Base-by-base conservation (phyloP, 176 grass and related monocot genomes). In the Tillandsia leiboldiana region DNA sequence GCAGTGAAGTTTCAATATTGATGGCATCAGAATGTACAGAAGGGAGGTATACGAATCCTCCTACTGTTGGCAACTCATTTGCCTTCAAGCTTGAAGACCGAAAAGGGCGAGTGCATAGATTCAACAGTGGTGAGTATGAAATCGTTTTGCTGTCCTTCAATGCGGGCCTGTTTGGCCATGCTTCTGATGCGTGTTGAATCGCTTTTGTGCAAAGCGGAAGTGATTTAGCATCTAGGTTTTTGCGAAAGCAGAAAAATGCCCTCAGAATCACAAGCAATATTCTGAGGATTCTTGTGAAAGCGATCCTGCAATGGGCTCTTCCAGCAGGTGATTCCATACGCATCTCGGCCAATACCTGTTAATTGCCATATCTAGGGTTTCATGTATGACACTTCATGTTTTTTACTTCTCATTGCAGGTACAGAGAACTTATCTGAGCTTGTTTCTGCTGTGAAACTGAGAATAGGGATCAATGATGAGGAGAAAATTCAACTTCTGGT, bases 11-110 rank as follows among this genome's bases (percentile, higher is more conserved):
- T 49, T 93, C 94, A 24, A 84, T 86, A 66, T 79, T 88, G 70
- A 81, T 99, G 82, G 51, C 80, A 9, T 93, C 89, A 67, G 94
- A 99, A 70, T 73, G 77, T 65, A 69, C 83, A 72, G 87, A 99
- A 75, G 85, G 84, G 49, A 85, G 72, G 66, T 86, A 78, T 52
- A 81, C 77, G 29, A 90, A 90, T 23, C 79, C 84, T 26, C 78
- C 94, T 75, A 75, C 73, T 67, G 65, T 90, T 75, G 86, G 94
- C 73, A 90, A 90, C 83, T 86, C 90, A 48, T 93, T 99, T 85
- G 7, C 87, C 65, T 99, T 93, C 70, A 99, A 99, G 64, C 77
- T 99, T 72, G 74, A 90, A 69, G 94, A 93, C 67, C 78, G 10
- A 77, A 99, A 87, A 67, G 79, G 87, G 23, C 87, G 80, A 20